Evolutionary conservation across 768 basidiomycete genomes (phyloP).

Genomic region (Thelephora aurantiotincta): DNA sequence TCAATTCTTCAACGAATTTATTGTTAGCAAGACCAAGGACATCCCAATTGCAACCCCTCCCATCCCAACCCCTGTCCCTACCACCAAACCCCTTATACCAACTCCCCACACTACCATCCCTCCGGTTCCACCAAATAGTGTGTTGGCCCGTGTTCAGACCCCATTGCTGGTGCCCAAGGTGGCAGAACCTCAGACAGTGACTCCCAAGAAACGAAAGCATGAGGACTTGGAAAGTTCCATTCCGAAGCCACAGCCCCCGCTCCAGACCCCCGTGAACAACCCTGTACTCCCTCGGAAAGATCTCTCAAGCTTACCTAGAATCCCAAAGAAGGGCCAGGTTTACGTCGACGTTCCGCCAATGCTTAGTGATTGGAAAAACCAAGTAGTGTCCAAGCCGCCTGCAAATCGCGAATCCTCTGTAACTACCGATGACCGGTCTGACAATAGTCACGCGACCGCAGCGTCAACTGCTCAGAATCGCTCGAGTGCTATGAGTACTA

Average conservation of each 20-base stretch:
- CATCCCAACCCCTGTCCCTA: slow-evolving; percentile 3
- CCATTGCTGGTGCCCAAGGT: slow-evolving; percentile 27
- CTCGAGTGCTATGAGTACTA: slow-evolving; percentile 4
- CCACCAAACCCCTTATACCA: slow-evolving; percentile 9
- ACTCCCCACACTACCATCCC: slow-evolving; percentile 18
- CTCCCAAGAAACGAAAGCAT: slow-evolving; percentile 62
- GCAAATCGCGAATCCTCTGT: not conserved
- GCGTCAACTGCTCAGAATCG: slow-evolving; percentile 1
- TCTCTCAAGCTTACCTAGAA: slow-evolving; percentile 5
- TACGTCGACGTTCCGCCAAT: slow-evolving; percentile 17
- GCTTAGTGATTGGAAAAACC: slow-evolving; percentile 12
- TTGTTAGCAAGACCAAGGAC: slow-evolving; percentile 36
- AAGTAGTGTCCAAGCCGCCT: slow-evolving; percentile 12
- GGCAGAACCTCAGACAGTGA: slow-evolving; percentile 21
- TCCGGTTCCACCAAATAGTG: slow-evolving; percentile 4
- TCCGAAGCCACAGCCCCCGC: not conserved
- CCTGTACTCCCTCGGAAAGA: slow-evolving; percentile 6
- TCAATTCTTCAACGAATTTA: slow-evolving; percentile 52
- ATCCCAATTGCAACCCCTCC: slow-evolving; percentile 9
- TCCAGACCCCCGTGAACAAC: slow-evolving; percentile 4
- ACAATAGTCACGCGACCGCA: slow-evolving; percentile 34
- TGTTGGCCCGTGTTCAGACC: slow-evolving; percentile 37
- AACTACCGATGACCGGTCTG: slow-evolving; percentile 15
- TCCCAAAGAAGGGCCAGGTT: slow-evolving; percentile 12
- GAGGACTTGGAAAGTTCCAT: slow-evolving; percentile 17